A percentile compares a stretch with the other conserved stretches of the same genome.
These are phyloP conservation scores for Neurospora cerealis DNA, from an alignment of 495 filamentous ascomycete genomes.

Conservation along the genomic window DNA sequence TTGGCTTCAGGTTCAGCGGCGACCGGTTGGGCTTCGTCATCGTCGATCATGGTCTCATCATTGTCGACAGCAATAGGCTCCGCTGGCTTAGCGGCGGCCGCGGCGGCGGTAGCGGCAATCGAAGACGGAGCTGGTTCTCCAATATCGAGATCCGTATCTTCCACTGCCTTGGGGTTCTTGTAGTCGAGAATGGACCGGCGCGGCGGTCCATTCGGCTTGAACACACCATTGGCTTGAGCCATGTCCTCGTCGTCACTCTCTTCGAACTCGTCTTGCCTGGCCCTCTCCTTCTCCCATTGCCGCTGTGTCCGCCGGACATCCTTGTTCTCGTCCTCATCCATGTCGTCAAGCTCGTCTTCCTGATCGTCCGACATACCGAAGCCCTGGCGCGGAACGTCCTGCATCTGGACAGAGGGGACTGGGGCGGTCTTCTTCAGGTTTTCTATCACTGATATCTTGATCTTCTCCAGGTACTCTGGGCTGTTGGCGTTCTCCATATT, in stretches of 20 bases:
- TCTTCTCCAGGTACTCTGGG: constrained; percentile 89
- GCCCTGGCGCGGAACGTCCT: constrained; percentile 76
- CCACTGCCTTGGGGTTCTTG: constrained; percentile 57
- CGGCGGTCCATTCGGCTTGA: constrained; percentile 49
- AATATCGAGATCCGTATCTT: constrained; percentile 49
- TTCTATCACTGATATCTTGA: constrained; percentile 81
- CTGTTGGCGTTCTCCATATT: constrained; percentile 99
- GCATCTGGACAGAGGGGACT: constrained; percentile 89
- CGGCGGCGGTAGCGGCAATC: constrained; percentile 34
- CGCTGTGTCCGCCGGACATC: constrained; percentile 77
- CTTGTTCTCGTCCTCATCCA: constrained; percentile 83
- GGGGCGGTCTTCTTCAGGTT: constrained; percentile 84
- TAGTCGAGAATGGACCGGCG: constrained; percentile 62
- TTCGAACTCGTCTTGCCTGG: constrained; percentile 68
- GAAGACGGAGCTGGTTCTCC: constrained; percentile 48
- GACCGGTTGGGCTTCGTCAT: constrained; percentile 26
- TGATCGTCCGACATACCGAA: constrained; percentile 67
- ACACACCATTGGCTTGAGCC: constrained; percentile 61
- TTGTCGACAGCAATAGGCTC: constrained; percentile 37
- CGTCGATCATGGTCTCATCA: constrained; percentile 56
- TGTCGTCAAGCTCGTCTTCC: constrained; percentile 78
- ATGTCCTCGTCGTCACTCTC: constrained; percentile 85
- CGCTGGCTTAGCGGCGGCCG: constrained; percentile 39
- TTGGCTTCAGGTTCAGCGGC: constrained; percentile 2
- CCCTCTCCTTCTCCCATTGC: constrained; percentile 68